phyloP scores from a whole-genome alignment of 1,284 basidiomycete species.

The Rhodofomes roseus region DNA sequence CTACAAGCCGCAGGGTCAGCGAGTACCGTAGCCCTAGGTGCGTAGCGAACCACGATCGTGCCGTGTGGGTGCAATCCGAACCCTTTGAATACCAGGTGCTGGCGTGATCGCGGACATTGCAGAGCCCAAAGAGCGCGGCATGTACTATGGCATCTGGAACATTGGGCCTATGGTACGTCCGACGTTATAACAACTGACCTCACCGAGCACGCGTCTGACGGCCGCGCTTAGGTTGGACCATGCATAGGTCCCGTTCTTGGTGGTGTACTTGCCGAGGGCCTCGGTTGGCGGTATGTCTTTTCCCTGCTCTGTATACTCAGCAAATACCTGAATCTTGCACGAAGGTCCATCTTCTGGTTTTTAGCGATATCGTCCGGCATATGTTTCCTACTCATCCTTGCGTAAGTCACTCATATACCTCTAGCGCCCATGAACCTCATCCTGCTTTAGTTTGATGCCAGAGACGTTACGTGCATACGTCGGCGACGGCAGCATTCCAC shows the following conservation, averaged over 20 bases:
- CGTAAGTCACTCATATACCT: slow-evolving; percentile 38
- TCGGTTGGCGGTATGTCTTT: slow-evolving; percentile 65
- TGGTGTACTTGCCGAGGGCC: slow-evolving; percentile 49
- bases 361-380: slow-evolving; percentile 56
- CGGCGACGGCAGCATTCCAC: slow-evolving; percentile 54
- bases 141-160: slow-evolving; percentile 35
- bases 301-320: background rate
- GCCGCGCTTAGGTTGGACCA: slow-evolving; percentile 30
- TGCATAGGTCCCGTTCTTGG: slow-evolving; percentile 47
- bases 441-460: slow-evolving; percentile 36
- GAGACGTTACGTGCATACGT: slow-evolving; percentile 51
- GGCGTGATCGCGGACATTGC: slow-evolving; percentile 40
- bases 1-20: slow-evolving; percentile 45
- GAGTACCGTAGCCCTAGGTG: slow-evolving; percentile 40
- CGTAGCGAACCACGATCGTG: slow-evolving; percentile 2
- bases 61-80: background rate
- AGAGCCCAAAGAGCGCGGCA: slow-evolving; percentile 34
- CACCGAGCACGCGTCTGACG: background rate
- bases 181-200: background rate
- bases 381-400: slow-evolving; percentile 49
- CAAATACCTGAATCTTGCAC: too few relatives aligned
- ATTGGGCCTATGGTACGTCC: slow-evolving; percentile 34
- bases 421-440: background rate
- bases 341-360: slow-evolving; percentile 79
- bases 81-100: slow-evolving; percentile 22